Evolutionary conservation across 1,139 yeast genomes (phyloP), one percentile per base, ranked within the genome.

Genomic region (Zhuliangozyma blackwelliae): DNA sequence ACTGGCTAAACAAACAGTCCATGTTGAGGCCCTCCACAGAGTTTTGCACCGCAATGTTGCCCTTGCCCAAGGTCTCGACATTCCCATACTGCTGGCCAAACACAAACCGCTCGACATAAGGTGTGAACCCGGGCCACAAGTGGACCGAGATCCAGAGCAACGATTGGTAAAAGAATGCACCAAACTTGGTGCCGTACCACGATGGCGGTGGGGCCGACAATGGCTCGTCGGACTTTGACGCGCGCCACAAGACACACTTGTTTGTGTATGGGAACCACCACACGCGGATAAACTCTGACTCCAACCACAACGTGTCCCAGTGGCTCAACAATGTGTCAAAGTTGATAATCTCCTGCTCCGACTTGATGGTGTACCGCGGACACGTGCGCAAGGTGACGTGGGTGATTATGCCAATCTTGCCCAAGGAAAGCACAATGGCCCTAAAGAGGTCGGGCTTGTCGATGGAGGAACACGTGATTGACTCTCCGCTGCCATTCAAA

Each of bases 181-280:
- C 96, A 13, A 82, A 54, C 27, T 64, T 64, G 6, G 95, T 83
- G 28, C 95, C 96, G 68, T 88, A 88, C 88, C 95, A 89, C 28
- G 94, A 80, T 27, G 72, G 71, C 50, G 87, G 71, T 29, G 92
- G 88, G 2, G 63, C 70, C n/a, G 85, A 73, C 33, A 79, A 63
- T 1, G 82, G 75, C 31, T 82, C 86, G 22, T 66, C 65, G 2
- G 82, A 67, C 55, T 87, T 87, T 31, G 78, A 68, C 25, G 95
- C 97, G 54, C 95, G 77, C 97, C 97, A 92, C 36, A 89, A 66
- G 27, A 89, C 81, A 65, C 96, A 87, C 51, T 82, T 82, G 38
- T 77, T 77, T 19, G 94, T 74, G 58, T 92, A 92, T 1, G 98
- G 98, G 60, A 86, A 92, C 97, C 98, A 92, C 97, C 97, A 92